Evolutionary conservation across 176 grass and related monocot genomes (phyloP), one percentile per base, ranked within the genome.

Genomic region (Oryza rufipogon): DNA sequence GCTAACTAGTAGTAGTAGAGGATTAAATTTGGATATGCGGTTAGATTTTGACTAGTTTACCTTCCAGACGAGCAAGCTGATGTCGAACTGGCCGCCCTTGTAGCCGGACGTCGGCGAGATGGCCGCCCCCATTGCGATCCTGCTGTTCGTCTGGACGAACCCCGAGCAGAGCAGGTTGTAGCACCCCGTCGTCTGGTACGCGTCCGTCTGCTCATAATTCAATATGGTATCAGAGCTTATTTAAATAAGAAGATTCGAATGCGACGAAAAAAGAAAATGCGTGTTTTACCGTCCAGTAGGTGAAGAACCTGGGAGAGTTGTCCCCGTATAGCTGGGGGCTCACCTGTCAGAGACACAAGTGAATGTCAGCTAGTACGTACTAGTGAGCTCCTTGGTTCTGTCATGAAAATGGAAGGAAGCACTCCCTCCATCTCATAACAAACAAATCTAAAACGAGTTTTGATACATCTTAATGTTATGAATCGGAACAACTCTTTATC

Each of bases 61-160:
- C 91, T 98, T 98, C 96, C 96, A 98, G 73, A 98, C 83, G 6
- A 98, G 89, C 1, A 98, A 83, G 85, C 96, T 95, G 68, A 98
- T 95, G 85, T 98, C 96, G 73, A 90, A 98, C 70, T 98, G 96
- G 0, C 80, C 89, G 16, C 77, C 89, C 2, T 64, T 87, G 85
- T 91, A 93, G 48, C 79, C 79, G 34, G 96, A 95, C 12, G 93
- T 90, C 0, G 96, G 96, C 16, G 89, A 93, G 80, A 98, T 98
- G 30, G 96, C 91, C 26, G 96, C 96, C 14, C 96, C 96, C 79
- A 98, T 98, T 66, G 96, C 96, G 77, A 98, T 90, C 48, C 87
- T 42, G 83, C 80, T 93, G 83, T 98, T 98, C 30, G 96, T 98
- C 80, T 98, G 96, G 26, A 98, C 86, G 86, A 98, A 98, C 22